A percentile compares a stretch with the other conserved stretches of the same genome.
These are phyloP conservation scores for Verticillium dahliae DNA, from an alignment of 2,329 filamentous ascomycete genomes.

Conservation along the genomic window DNA sequence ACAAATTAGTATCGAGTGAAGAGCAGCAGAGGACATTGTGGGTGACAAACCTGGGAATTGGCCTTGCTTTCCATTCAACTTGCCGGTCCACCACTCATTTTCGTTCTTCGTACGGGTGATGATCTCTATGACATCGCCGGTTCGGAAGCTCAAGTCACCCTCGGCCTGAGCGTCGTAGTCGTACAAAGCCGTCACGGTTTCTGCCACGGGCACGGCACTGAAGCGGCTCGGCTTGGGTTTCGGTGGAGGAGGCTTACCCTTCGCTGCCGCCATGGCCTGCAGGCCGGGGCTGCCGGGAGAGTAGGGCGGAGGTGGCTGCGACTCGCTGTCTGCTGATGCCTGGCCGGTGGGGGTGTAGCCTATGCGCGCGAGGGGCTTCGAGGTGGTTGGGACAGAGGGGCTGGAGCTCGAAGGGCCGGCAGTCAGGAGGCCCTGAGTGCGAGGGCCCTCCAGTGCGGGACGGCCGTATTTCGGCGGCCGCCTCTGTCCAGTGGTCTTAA, in stretches of 20 bases:
- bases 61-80: constrained; percentile 69
- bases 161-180: constrained; percentile 95
- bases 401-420: constrained; percentile 34
- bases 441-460: constrained; percentile 42
- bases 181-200: constrained; percentile 86
- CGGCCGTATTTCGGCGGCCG: constrained; percentile 53
- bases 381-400: constrained; percentile 5
- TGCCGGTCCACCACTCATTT: constrained; percentile 97
- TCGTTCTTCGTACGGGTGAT: constrained; percentile 75
- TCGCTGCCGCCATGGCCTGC: constrained; percentile 43
- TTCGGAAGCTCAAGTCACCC: constrained; percentile 83
- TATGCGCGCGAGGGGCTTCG: constrained; percentile 1
- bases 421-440: constrained; percentile 44
- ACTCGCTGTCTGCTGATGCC: constrained; percentile 37
- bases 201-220: constrained; percentile 55
- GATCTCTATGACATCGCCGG: constrained; percentile 88
- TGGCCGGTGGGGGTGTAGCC: constrained; percentile 15
- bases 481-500: constrained; percentile 76
- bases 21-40: constrained; percentile 7
- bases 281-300: constrained; percentile 40
- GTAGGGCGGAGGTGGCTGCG: constrained; percentile 65
- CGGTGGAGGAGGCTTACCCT: constrained; percentile 65
- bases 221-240: constrained; percentile 75
- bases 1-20: constrained; percentile 15
- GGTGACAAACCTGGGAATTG: constrained; percentile 84